Base-by-base conservation (phyloP, 192 early-diverging fungal species). In the Linnemannia zychae region DNA sequence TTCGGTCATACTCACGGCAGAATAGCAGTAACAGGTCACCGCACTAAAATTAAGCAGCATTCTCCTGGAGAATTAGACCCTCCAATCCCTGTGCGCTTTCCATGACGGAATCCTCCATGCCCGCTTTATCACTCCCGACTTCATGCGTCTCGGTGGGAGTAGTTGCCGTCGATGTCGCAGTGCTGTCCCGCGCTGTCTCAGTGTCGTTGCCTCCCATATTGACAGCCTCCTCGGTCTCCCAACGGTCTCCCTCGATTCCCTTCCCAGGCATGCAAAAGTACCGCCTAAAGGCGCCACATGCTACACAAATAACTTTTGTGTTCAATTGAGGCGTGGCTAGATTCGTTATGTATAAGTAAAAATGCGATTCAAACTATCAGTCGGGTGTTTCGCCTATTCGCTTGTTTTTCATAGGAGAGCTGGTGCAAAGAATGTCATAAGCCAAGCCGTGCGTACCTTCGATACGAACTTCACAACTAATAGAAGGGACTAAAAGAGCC, bases 401-500 rank as follows among this genome's bases (percentile, higher is more conserved):
- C 18, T 24, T 11, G 33, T 24, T 44, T 20, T 44, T 17, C 46
- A 38, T 68, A 11, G 22, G 28, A 31, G 9, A 63, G 9, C 7
- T 4, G 12, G 3, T 3, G 38, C 5, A 11, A 18, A 60, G 0
- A 57, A 16, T 47, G 34, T n/a, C n/a, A n/a, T n/a, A n/a, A 60
- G 24, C n/a, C 7, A 4, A 17, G 36, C 33, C 28, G 17, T 11
- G 70, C 63, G 47, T 87, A 92, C 91, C 76, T 75, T 81, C 75
- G 15, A 90, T 71, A 22, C 88, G 89, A 36, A 88, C 79, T 46
- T 79, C 76, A 6, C 79, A 78, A 33, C 90, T 93, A 11, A 92
- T 63, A 18, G 87, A 90, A 7, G 93, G 93, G 22, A 94, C 57
- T 68, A 92, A 49, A 1, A 92, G 33, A 22, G 89, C 82, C 22